Conservation (phyloP, 371 early-diverging fungal genomes). For the Mortierella sp. region DNA sequence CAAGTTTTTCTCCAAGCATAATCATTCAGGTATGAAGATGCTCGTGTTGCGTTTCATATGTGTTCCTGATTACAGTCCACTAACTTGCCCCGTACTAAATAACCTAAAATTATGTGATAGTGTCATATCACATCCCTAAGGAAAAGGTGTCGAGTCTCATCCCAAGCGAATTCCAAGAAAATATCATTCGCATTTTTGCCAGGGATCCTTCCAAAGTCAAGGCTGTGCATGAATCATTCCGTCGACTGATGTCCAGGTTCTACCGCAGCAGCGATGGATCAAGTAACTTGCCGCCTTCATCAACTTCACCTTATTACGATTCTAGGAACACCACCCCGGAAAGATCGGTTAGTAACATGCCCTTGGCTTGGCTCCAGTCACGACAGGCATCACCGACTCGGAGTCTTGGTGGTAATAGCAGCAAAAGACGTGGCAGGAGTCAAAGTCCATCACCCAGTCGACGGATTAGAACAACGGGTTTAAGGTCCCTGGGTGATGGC, state of each 20-base stretch:
- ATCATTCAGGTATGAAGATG: conserved; percentile 57
- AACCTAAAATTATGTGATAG: conserved; percentile 1
- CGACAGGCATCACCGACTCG: conserved; percentile 29
- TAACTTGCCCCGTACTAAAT: not conserved
- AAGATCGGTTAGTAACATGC: not conserved
- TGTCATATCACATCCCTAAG: conserved; percentile 72
- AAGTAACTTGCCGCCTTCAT: conserved; percentile 41
- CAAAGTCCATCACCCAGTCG: conserved; percentile 21
- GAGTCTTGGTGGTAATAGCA: not conserved
- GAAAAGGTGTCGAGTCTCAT: conserved; percentile 80
- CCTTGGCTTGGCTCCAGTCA: conserved; percentile 17
- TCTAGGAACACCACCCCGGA: conserved; percentile 47
- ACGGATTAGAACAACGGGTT: not conserved
- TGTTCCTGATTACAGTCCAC: not conserved
- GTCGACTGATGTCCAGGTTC: conserved; percentile 50
- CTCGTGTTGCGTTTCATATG: not conserved
- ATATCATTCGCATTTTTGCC: conserved; percentile 74
- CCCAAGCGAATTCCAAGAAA: conserved; percentile 79
- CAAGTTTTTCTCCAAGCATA: conserved; percentile 82
- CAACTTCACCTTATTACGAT: conserved; percentile 48
- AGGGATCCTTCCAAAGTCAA: conserved; percentile 68
- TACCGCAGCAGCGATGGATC: conserved; percentile 41
- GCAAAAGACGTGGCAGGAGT: conserved; percentile 20
- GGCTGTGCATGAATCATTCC: conserved; percentile 51
- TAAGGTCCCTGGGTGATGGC: conserved; percentile 10